Evolutionary conservation across 352 stramenopile species (phyloP).

Genomic region (Phytophthora syringae): DNA sequence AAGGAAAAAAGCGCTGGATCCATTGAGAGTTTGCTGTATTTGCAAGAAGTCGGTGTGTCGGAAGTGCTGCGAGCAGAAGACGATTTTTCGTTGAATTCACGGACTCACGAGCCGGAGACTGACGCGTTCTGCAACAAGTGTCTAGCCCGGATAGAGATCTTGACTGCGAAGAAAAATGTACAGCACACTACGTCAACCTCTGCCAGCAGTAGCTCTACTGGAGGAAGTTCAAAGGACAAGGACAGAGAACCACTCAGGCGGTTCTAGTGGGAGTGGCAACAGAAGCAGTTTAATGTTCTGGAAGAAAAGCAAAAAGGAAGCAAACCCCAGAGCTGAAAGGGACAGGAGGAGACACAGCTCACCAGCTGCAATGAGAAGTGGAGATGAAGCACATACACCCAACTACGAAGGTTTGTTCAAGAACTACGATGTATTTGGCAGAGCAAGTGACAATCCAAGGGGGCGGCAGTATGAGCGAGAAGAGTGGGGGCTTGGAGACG

Average conservation of each 20-base stretch:
- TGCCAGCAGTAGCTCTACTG: conserved; percentile 21
- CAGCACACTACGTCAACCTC: conserved; percentile 17
- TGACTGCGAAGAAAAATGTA: conserved; percentile 28
- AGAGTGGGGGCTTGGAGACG: conserved; percentile 6
- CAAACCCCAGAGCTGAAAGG: conserved; percentile 2
- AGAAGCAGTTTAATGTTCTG: conserved; percentile 30
- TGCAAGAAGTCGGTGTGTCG: conserved; percentile 61
- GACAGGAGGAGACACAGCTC: conserved; percentile 15
- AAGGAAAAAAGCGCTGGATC: conserved; percentile 37
- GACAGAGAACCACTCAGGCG: conserved; percentile 17
- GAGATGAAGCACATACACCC: conserved; percentile 17
- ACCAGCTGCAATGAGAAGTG: conserved; percentile 12
- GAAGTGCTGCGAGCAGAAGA: conserved; percentile 40
- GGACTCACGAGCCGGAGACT: conserved; percentile 36
- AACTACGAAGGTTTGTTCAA: conserved; percentile 58
- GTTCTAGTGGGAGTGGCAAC: conserved; percentile 16
- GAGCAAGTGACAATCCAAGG: conserved; percentile 12
- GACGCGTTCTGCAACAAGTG: conserved; percentile 57
- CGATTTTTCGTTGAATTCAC: conserved; percentile 40
- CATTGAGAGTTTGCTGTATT: conserved; percentile 45
- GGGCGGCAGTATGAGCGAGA: neutral
- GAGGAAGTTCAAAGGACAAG: conserved; percentile 22
- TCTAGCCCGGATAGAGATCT: conserved; percentile 33
- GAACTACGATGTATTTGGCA: conserved; percentile 33
- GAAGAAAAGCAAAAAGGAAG: conserved; percentile 23